Evolutionary conservation across 495 filamentous ascomycete species (phyloP), one percentile per base, ranked within the genome.

Genomic region (Tetracladium marchalianum): DNA sequence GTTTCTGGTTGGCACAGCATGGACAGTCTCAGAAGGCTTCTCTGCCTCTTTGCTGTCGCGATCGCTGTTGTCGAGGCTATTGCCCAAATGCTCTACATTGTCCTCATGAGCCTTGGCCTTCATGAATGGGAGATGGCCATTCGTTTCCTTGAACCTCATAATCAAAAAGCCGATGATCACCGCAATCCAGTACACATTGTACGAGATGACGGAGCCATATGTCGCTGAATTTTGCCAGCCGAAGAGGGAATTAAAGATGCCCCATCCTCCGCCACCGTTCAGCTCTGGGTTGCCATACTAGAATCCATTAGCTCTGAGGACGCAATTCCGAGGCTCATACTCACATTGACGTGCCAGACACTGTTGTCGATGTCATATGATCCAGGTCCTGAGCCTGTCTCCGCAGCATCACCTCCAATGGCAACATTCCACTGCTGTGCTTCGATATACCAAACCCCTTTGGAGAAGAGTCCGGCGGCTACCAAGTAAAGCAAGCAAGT

Each of bases 221-320:
- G 87, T 90, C 1, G 87, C 90, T 0, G 84, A 85, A 63, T 95
- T 95, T 47, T 80, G 77, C 90, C 90, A 96, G 17, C 90, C 90
- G 8, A 87, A 60, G 41, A 80, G 64, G 13, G 85, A 79, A 51
- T 90, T 93, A 70, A 95, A 93, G 57, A 95, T 77, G 37, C 87
- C 88, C 90, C 90, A 96, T 18, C 87, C 87, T 37, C 77, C 78
- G 13, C 85, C 87, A 31, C 84, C 85, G 43, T 80, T 78, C 12
- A 82, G 39, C 16, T 69, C 62, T 0, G 88, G 79, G 44, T 75
- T 90, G 62, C 87, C 93, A 68, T 85, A 94, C 78, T 83, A 45
- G 16, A 19, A 8, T 11, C 32, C 15, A 18, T 60, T 40, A 58
- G 43, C 4, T 11, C 44, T 19, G 50, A 15, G 39, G 40, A 36